Evolutionary conservation across 2,329 filamentous ascomycete genomes (phyloP).

Genomic region (Exophiala xenobiotica): DNA sequence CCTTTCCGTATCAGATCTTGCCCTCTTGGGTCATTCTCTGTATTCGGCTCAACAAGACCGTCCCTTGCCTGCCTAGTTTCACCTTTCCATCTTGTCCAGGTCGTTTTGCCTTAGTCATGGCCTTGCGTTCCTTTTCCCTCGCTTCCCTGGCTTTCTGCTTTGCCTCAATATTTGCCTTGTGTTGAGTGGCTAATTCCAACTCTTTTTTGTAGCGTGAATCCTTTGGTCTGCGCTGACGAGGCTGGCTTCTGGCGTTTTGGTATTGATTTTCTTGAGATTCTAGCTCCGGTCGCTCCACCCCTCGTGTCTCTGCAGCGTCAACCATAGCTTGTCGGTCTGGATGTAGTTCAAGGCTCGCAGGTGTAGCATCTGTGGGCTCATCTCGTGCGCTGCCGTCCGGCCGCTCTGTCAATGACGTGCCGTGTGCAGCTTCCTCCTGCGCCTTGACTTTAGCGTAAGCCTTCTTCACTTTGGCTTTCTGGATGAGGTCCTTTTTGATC

Average conservation of each 20-base stretch:
- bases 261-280: slow-evolving; percentile 23
- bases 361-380: slow-evolving; percentile 25
- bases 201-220: slow-evolving; percentile 62
- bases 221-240: slow-evolving; percentile 40
- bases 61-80: slow-evolving; percentile 79
- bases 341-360: slow-evolving; percentile 54
- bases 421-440: slow-evolving; percentile 46
- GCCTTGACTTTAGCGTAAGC: slow-evolving; percentile 85
- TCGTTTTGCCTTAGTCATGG: slow-evolving; percentile 61
- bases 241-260: slow-evolving; percentile 28
- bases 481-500: slow-evolving; percentile 84
- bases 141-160: slow-evolving; percentile 39
- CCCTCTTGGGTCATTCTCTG: slow-evolving; percentile 63
- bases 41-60: slow-evolving; percentile 73
- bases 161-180: slow-evolving; percentile 59
- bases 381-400: slow-evolving; percentile 28
- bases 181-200: slow-evolving; percentile 65
- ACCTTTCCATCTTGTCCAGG: slow-evolving; percentile 69
- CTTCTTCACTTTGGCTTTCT: slow-evolving; percentile 91
- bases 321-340: slow-evolving; percentile 62
- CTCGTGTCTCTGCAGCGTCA: slow-evolving; percentile 42
- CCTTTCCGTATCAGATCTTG: slow-evolving; percentile 15
- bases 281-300: slow-evolving; percentile 13
- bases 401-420: slow-evolving; percentile 24
- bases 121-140: slow-evolving; percentile 69